Evolutionary conservation across 139 green algal species (phyloP).

Genomic region (Diplosphaera chodatii): DNA sequence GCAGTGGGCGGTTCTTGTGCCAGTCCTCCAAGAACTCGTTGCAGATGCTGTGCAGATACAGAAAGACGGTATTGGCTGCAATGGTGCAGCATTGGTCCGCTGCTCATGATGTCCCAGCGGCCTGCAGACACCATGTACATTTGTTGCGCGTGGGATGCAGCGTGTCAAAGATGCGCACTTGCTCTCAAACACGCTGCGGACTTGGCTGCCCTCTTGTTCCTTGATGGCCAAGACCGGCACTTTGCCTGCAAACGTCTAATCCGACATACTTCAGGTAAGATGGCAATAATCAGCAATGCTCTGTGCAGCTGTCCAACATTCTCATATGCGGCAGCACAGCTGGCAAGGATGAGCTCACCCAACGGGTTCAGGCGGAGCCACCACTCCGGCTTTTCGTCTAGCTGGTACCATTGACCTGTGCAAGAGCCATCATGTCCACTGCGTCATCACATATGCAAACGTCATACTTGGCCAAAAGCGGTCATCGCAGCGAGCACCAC

Average conservation of each 20-base stretch:
- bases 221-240: constrained; percentile 11
- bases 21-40: constrained; percentile 23
- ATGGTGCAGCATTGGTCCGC: too few species aligned
- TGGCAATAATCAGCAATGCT: too few species aligned
- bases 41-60: constrained; percentile 13
- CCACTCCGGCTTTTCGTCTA: constrained; percentile 17
- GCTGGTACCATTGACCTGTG: not conserved
- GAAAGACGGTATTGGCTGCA: too few species aligned
- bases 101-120: too few species aligned
- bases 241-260: not conserved
- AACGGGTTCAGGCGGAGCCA: constrained; percentile 17
- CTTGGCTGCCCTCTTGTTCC: not conserved
- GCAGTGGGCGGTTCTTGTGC: not conserved
- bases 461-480: not conserved
- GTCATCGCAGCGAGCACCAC: too few species aligned
- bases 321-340: too few species aligned
- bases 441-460: too few species aligned
- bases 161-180: not conserved
- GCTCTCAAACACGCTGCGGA: constrained; percentile 13
- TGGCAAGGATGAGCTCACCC: not conserved
- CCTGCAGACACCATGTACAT: too few species aligned
- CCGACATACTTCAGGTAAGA: too few species aligned
- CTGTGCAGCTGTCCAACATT: too few species aligned
- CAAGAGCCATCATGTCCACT: too few species aligned
- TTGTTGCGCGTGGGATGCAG: too few species aligned